Evolutionary conservation across 441 rosid genomes (phyloP).

Genomic region (Brassica balearica): DNA sequence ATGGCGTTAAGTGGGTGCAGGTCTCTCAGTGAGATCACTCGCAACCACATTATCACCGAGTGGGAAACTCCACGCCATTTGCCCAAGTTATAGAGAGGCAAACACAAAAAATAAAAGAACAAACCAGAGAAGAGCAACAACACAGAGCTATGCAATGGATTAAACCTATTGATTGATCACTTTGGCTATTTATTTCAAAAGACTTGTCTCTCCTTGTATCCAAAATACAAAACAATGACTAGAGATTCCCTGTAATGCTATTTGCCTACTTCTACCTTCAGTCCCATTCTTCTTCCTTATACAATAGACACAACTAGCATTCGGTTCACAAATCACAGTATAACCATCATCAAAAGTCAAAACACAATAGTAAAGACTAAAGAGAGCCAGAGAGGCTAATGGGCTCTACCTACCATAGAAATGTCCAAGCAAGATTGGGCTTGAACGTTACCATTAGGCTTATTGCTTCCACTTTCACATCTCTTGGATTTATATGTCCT

Average conservation of each 20-base stretch:
- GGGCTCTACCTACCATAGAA: conserved; percentile 2
- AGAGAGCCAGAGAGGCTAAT: not conserved
- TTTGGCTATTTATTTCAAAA: conserved; percentile 18
- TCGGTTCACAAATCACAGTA: conserved; percentile 2
- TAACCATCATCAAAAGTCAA: not conserved
- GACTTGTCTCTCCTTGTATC: conserved; percentile 18
- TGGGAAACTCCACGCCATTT: conserved; percentile 70
- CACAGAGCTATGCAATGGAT: conserved; percentile 23
- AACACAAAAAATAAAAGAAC: too few relatives aligned
- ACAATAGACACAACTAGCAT: conserved; percentile 13
- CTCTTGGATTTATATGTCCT: not conserved
- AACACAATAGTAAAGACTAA: not conserved
- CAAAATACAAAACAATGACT: conserved; percentile 22
- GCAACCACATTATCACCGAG: conserved; percentile 70
- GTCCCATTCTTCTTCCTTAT: conserved; percentile 36
- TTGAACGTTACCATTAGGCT: not conserved
- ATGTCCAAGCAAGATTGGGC: conserved; percentile 23
- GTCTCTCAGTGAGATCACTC: conserved; percentile 81
- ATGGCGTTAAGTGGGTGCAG: conserved; percentile 97
- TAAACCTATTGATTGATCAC: conserved; percentile 34
- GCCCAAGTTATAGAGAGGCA: conserved; percentile 57
- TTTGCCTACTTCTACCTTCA: conserved; percentile 44
- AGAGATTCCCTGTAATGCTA: conserved; percentile 34
- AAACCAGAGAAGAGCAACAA: conserved; percentile 21
- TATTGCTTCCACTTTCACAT: not conserved